Base-by-base conservation (phyloP, 202 grass and related monocot species). In the Carex arenaria region DNA sequence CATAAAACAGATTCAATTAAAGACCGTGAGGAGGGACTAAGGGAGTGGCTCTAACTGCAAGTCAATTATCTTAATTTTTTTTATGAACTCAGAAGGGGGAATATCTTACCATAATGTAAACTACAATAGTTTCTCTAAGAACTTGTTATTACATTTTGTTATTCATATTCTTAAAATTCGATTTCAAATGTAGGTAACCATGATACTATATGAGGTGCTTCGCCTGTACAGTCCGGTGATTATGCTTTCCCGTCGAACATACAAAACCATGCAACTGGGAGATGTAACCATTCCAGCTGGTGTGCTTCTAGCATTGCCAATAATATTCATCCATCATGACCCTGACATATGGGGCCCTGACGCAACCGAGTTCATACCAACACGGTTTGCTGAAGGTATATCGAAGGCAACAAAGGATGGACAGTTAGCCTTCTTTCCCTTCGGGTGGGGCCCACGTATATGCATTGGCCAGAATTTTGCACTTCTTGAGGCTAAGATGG, bases 401-500 rank as follows among this genome's bases (percentile, higher is more conserved):
- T 91, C 87, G 0, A 94, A 89, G 88, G 94, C 92, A 5, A 86
- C 92, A 1, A 94, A 88, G 54, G 15, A 65, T 54, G 61, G 86
- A 5, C 79, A 87, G 1, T 5, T 68, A 34, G 82, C 85, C 0
- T 97, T 90, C 82, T 92, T 93, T 72, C 94, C 91, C 0, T 97
- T 97, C 3, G 78, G 91, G 0, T 84, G 86, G 89, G 94, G 87
- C 0, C 94, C 87, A 3, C 80, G 87, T 43, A 89, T 97, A 17
- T 97, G 94, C 73, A 91, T 97, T 3, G 91, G 94, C 0, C 89
- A 97, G 52, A 97, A 88, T 84, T 91, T 97, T 10, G 86, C 94
- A 0, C 19, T 97, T 72, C 54, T 93, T 0, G 89, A 97, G 43
- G 91, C 89, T 7, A 97, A 97, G 82, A 85, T 93, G 84, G 89